Percentiles rank a stretch among this genome's conserved stretches.
Evolutionary conservation across 2,329 filamentous ascomycete species (phyloP).

Genomic region (Hypoxylon sp.): DNA sequence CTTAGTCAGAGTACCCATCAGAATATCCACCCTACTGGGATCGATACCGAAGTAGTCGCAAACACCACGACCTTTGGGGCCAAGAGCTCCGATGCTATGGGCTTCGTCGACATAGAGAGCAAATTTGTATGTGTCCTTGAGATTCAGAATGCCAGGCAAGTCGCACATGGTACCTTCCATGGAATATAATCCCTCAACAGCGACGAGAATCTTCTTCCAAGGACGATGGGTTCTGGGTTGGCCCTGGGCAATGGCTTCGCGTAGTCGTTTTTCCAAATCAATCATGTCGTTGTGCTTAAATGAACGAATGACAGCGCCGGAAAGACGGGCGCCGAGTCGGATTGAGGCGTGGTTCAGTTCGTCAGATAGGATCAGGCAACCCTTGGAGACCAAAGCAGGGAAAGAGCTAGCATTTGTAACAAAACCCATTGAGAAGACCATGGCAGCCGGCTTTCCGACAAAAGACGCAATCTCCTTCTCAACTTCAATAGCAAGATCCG

Average conservation of each 20-base stretch:
- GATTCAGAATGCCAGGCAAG: constrained; percentile 85
- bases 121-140: constrained; percentile 98
- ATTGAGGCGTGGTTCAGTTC: constrained; percentile 99
- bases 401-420: constrained; percentile 95
- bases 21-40: constrained; percentile 88
- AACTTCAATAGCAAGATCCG: constrained; percentile 89
- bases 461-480: constrained; percentile 91
- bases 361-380: constrained; percentile 94
- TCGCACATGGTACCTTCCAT: constrained; percentile 99
- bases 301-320: constrained; percentile 92
- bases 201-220: constrained; percentile 99
- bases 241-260: constrained; percentile 94
- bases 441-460: constrained; percentile 92
- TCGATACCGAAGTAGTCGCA: constrained; percentile 98
- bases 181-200: constrained; percentile 96
- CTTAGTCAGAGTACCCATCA: constrained; percentile 99
- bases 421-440: constrained; percentile 99
- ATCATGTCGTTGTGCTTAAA: constrained; percentile 99
- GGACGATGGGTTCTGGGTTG: constrained; percentile 98
- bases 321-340: constrained; percentile 92
- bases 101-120: constrained; percentile 96
- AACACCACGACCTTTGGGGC: constrained; percentile 89
- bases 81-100: constrained; percentile 94
- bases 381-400: constrained; percentile 91
- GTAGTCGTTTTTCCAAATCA: constrained; percentile 86